Percentiles rank a stretch among this genome's conserved stretches.
Evolutionary conservation across 179 eudicot genomes (phyloP).

Genomic region (Carnegiea gigantea): DNA sequence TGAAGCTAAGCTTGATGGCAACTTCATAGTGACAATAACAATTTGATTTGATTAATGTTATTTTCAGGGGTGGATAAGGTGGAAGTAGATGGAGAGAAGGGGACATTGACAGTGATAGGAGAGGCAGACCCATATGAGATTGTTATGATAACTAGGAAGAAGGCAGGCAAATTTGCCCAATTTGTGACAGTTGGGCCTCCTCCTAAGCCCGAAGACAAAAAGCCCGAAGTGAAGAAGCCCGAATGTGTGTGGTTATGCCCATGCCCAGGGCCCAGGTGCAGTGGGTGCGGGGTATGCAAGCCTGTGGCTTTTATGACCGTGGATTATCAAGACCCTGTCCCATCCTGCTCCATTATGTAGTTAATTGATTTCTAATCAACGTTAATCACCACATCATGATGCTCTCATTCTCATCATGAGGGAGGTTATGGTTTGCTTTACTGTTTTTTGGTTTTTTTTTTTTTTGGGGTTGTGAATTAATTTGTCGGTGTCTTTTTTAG

Average conservation of each 20-base stretch:
- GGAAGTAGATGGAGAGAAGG: conserved; percentile 54
- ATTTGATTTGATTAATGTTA: neutral
- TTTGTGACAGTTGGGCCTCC: conserved; percentile 56
- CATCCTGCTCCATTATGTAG: conserved; percentile 28
- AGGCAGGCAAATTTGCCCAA: conserved; percentile 39
- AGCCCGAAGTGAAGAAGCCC: conserved; percentile 21
- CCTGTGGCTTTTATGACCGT: conserved; percentile 21
- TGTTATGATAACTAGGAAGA: conserved; percentile 40
- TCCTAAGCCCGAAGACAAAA: conserved; percentile 28
- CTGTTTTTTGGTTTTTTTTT: no score
- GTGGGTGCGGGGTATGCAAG: conserved; percentile 11
- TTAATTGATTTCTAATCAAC: neutral
- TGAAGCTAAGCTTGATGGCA: no score
- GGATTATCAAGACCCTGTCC: conserved; percentile 23
- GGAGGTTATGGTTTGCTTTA: neutral
- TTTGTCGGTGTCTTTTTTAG: neutral
- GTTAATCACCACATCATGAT: neutral
- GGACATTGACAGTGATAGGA: conserved; percentile 54
- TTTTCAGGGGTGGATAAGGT: conserved; percentile 58
- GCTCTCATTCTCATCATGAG: neutral
- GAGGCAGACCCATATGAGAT: conserved; percentile 57
- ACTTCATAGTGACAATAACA: neutral
- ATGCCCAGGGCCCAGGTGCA: neutral
- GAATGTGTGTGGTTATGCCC: neutral
- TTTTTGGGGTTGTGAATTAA: neutral